A percentile compares a stretch with the other conserved stretches of the same genome.
These are phyloP conservation scores for Phialophora expanda DNA, from an alignment of 2,329 filamentous ascomycete species.

Conservation along the genomic window DNA sequence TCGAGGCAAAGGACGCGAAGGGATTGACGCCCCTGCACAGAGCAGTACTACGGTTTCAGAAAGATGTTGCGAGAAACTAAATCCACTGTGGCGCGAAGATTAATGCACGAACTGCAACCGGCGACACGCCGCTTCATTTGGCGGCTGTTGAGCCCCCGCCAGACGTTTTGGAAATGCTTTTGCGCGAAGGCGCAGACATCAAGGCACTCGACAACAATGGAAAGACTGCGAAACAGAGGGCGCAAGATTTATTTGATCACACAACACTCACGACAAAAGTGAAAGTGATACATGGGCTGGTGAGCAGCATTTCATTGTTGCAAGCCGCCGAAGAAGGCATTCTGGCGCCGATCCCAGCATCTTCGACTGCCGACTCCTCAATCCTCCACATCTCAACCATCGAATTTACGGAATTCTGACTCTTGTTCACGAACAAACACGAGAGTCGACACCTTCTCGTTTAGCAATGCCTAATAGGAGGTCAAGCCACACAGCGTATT, in stretches of 20 bases:
- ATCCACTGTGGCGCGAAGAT: too few relatives aligned
- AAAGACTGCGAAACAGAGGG: not conserved
- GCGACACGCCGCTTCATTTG: not conserved
- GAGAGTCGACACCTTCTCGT: not conserved
- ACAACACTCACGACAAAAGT: too few relatives aligned
- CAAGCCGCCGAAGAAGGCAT: not conserved
- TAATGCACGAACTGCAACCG: not conserved
- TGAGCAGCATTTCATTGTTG: too few relatives aligned
- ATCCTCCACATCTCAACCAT: not conserved
- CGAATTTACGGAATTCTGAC: not conserved
- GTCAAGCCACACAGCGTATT: not conserved
- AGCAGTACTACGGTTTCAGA: too few relatives aligned
- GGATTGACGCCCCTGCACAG: too few relatives aligned
- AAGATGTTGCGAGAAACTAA: too few relatives aligned
- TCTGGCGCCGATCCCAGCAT: not conserved
- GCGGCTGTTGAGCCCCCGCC: not conserved
- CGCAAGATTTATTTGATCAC: not conserved
- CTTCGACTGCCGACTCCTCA: not conserved
- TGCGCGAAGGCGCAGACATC: not conserved
- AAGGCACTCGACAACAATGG: not conserved
- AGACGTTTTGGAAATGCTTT: not conserved
- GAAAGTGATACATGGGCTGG: too few relatives aligned
- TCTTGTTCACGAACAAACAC: not conserved
- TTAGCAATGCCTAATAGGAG: not conserved
- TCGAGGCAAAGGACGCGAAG: too few relatives aligned